Percentiles rank a stretch among this genome's conserved stretches.
Evolutionary conservation across 148 eudicot genomes (phyloP).

Genomic region (Pouteria glomerata): DNA sequence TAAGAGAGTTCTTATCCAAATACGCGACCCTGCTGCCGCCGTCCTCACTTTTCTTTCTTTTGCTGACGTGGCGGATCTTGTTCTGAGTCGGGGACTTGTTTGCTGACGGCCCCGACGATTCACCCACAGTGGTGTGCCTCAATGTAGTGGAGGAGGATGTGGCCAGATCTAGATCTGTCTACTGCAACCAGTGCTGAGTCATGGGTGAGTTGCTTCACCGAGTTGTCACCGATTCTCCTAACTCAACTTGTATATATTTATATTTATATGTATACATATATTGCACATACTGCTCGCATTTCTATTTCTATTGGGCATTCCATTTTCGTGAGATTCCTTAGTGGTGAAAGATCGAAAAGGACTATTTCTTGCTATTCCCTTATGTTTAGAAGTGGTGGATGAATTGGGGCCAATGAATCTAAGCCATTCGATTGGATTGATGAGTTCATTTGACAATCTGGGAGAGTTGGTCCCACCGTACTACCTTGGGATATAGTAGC

Average conservation of each 20-base stretch:
- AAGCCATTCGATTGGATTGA: no score
- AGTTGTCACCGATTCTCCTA: slow-evolving; percentile 6
- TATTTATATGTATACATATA: no score
- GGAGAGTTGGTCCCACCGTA: no score
- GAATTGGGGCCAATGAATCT: no score
- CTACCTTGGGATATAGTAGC: no score
- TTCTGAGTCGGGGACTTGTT: slow-evolving; percentile 51
- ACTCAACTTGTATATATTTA: background rate
- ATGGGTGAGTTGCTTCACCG: slow-evolving; percentile 72
- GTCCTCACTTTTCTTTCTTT: slow-evolving; percentile 52
- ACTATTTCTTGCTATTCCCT: no score
- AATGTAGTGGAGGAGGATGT: slow-evolving; percentile 91
- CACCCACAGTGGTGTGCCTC: slow-evolving; percentile 44
- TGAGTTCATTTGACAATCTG: no score
- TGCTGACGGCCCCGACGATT: slow-evolving; percentile 19
- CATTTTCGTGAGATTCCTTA: background rate
- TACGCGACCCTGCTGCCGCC: slow-evolving; percentile 69
- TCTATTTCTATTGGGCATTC: no score
- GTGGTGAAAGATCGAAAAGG: no score
- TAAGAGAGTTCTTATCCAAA: slow-evolving; percentile 46
- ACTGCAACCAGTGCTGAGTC: slow-evolving; percentile 87
- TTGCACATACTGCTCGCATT: background rate
- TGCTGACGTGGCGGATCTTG: slow-evolving; percentile 74
- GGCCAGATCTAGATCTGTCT: slow-evolving; percentile 69
- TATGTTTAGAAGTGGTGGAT: no score